Conservation (phyloP, 306 rosid genomes). For the Ormosia emarginata region DNA sequence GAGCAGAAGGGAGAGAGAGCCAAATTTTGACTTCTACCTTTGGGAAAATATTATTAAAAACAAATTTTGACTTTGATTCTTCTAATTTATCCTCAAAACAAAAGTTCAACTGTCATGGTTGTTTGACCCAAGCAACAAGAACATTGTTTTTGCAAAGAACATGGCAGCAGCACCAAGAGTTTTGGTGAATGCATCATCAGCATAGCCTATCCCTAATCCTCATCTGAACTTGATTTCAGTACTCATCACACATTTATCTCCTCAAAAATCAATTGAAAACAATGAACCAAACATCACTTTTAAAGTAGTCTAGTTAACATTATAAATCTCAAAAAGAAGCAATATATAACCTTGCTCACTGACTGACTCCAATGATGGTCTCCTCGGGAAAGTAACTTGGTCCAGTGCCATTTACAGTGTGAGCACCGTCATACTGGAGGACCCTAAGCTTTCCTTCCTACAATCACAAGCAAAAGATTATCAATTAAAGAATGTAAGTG, state of each 20-base stretch:
- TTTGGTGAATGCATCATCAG: not conserved
- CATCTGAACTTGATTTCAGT: not conserved
- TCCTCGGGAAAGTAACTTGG: constrained; percentile 54
- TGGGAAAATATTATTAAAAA: not conserved
- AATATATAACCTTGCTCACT: constrained; percentile 39
- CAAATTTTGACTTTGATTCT: not conserved
- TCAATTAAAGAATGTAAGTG: not conserved
- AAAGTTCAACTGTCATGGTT: not conserved
- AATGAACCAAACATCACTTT: not conserved
- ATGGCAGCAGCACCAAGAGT: not conserved
- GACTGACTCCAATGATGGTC: constrained; percentile 34
- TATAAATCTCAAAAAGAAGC: constrained; percentile 15
- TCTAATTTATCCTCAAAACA: not conserved
- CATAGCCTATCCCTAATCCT: constrained; percentile 7
- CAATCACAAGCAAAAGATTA: constrained; percentile 26
- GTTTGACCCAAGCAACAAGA: not conserved
- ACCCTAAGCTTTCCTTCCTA: constrained; percentile 97
- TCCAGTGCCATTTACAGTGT: constrained; percentile 32
- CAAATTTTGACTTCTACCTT: not conserved
- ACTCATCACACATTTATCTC: constrained; percentile 1
- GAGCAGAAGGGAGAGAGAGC: not conserved
- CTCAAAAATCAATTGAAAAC: constrained; percentile 2
- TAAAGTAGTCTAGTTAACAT: not conserved
- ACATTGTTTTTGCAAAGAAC: not conserved
- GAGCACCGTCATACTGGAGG: constrained; percentile 41